These are phyloP conservation scores for Ascochyta viciae-villosae DNA, from an alignment of 2,329 filamentous ascomycete species.

Conservation along the genomic window DNA sequence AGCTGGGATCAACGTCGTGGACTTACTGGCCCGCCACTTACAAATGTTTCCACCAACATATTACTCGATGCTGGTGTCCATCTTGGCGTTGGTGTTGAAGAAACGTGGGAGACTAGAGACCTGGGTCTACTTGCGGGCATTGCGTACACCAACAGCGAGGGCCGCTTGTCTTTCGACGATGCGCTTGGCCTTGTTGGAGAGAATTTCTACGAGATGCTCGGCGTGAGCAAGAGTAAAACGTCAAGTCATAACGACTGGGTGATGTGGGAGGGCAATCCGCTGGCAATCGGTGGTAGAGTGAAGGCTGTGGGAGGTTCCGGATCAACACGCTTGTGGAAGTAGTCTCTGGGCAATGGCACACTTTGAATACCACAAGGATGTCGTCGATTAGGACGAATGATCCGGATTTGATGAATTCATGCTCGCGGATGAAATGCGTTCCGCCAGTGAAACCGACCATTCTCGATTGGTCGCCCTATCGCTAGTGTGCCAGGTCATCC, in stretches of 20 bases:
- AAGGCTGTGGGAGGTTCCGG: slow-evolving; percentile 29
- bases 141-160: slow-evolving; percentile 64
- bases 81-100: slow-evolving; percentile 65
- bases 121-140: slow-evolving; percentile 67
- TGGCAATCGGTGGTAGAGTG: slow-evolving; percentile 65
- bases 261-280: slow-evolving; percentile 68
- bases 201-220: slow-evolving; percentile 66
- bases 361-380: slow-evolving; percentile 2
- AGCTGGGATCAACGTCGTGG: slow-evolving; percentile 69
- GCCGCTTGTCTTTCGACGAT: slow-evolving; percentile 60
- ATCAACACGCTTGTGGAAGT: slow-evolving; percentile 19
- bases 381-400: not conserved
- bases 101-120: slow-evolving; percentile 69
- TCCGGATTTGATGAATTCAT: slow-evolving; percentile 7
- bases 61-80: slow-evolving; percentile 66
- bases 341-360: not conserved
- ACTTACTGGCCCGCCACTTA: slow-evolving; percentile 69
- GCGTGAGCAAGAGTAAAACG: slow-evolving; percentile 46
- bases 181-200: slow-evolving; percentile 65
- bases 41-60: slow-evolving; percentile 66
- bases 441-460: slow-evolving; percentile 10
- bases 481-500: slow-evolving; percentile 13
- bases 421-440: slow-evolving; percentile 3
- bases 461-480: slow-evolving; percentile 11
- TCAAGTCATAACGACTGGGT: slow-evolving; percentile 60